Base-by-base conservation (phyloP, 1,284 basidiomycete species). In the Pseudozyma sp. region DNA sequence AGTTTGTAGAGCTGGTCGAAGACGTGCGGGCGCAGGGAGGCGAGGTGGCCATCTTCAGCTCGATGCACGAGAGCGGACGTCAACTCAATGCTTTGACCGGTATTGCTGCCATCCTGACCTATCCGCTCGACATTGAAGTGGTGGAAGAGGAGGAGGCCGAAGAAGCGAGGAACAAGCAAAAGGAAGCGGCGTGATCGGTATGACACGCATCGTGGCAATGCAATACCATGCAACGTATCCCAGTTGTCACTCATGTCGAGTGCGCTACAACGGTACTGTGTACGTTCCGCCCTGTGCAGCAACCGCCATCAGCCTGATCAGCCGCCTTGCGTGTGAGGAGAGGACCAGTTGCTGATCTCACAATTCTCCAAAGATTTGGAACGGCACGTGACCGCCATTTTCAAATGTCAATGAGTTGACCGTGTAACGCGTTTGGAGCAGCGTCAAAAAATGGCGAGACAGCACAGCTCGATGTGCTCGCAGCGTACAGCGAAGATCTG, bases 41-140 rank as follows among this genome's bases (percentile, higher is more conserved):
- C 40, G 94, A 98, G 82, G 94, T 94, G 5, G 87, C 97, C 47
- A 94, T 98, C 75, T 99, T 99, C 85, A 97, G 94, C 7, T 96
- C 93, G 79, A 97, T 99, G 96, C 97, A 99, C 84, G 96, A 99
- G 85, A 94, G 92, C 30, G 97, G 97, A 19, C 74, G 77, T 24
- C 82, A 99, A 85, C 87, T 99, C 31, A 98, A 98, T 84, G 91
- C 95, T 73, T 85, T 99, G 49, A 95, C 94, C 5, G 97, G 97
- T 1, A 91, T 99, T 42, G 96, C 96, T 10, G 96, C 97, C 2
- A 94, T 99, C 60, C 86, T 99, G 60, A 97, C 94, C 1, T 99
- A 94, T 85, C 97, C 97, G 1, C 87, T 99, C 30, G 97, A 99
- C 81, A 87, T 99, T 17, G 97, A 99, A 85, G 81, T 85, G 31